A percentile compares a stretch with the other conserved stretches of the same genome.
Conservation (phyloP, 345 rosid species). For the Ailanthus altissimus region DNA sequence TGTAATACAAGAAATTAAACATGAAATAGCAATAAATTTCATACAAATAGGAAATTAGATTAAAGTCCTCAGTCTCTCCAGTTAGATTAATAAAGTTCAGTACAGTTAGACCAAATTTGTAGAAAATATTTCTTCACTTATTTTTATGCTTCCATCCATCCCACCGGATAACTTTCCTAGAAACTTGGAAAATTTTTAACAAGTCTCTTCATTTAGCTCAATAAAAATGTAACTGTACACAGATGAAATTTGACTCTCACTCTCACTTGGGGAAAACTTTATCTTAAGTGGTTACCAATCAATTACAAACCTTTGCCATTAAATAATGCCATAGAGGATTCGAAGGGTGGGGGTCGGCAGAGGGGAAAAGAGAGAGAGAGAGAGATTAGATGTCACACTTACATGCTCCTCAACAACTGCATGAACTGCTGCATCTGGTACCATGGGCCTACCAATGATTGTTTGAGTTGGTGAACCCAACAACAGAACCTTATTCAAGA, state of each 20-base stretch:
- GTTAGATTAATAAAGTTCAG: too few species aligned
- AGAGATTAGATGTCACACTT: constrained; percentile 35
- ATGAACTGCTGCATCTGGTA: constrained; percentile 84
- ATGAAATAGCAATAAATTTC: background rate
- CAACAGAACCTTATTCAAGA: constrained; percentile 82
- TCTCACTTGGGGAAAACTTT: background rate
- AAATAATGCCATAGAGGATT: background rate
- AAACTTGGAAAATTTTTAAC: background rate
- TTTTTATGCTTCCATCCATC: background rate
- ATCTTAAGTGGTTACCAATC: background rate
- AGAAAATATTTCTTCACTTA: background rate
- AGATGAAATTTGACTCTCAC: background rate
- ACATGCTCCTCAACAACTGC: constrained; percentile 99
- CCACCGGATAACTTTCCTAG: background rate
- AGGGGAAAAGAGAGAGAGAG: background rate
- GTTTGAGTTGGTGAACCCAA: constrained; percentile 78
- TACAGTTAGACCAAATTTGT: background rate
- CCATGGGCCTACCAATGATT: constrained; percentile 77
- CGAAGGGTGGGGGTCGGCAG: background rate
- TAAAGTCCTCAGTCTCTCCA: too few species aligned
- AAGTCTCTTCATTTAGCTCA: background rate
- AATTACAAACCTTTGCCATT: background rate
- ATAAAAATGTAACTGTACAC: background rate
- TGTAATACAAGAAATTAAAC: background rate
- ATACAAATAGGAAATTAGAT: background rate